Conservation (phyloP, 345 rosid genomes). For the Triadica sebifera region DNA sequence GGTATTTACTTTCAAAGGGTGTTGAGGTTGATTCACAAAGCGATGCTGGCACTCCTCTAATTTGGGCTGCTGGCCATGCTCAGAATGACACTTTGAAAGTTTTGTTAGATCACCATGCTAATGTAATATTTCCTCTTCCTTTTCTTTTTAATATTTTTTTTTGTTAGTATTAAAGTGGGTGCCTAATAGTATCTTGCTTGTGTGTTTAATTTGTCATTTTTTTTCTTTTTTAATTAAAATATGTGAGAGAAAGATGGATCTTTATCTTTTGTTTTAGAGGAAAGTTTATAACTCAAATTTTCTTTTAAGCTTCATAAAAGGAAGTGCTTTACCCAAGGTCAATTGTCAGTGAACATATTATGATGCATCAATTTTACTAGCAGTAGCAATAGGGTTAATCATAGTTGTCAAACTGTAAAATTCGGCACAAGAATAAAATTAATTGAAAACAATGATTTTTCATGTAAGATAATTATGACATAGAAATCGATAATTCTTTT, state of each 20-base stretch:
- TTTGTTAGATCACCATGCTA: conserved; percentile 69
- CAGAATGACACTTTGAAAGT: conserved; percentile 72
- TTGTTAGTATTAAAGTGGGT: background rate
- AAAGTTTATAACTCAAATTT: background rate
- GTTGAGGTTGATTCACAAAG: conserved; percentile 74
- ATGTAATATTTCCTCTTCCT: conserved; percentile 41
- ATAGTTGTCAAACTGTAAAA: background rate
- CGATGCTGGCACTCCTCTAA: conserved; percentile 82
- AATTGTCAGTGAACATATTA: background rate
- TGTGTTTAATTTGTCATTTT: background rate
- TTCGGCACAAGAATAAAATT: background rate
- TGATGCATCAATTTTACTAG: background rate
- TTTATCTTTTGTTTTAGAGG: background rate
- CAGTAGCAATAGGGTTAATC: background rate
- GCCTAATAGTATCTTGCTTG: background rate
- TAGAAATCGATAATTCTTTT: background rate
- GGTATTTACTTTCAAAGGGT: conserved; percentile 59
- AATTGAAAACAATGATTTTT: background rate
- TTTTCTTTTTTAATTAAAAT: background rate
- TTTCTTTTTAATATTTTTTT: background rate
- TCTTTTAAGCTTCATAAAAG: background rate
- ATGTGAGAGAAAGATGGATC: background rate
- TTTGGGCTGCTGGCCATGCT: conserved; percentile 93
- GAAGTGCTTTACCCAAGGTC: background rate
- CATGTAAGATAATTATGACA: too few species aligned